Conservation (phyloP, 1,284 basidiomycete species). For the Mrakiaceae sp. region DNA sequence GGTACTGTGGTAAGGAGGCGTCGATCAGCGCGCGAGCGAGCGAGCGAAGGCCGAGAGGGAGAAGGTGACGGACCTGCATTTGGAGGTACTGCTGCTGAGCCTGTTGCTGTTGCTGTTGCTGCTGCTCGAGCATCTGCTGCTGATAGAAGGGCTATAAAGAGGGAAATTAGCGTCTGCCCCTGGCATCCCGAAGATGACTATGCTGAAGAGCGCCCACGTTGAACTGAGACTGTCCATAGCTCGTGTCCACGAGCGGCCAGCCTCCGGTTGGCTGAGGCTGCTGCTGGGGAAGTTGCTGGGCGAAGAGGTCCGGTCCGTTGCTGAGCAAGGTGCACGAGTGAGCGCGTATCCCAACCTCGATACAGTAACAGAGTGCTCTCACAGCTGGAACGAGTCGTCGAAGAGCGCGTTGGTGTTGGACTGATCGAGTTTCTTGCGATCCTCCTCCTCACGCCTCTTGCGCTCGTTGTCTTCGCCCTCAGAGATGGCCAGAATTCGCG, state of each 20-base stretch:
- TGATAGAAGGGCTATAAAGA: conserved; percentile 30
- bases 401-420: conserved; percentile 67
- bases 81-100: conserved; percentile 31
- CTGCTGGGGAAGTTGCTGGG: conserved; percentile 25
- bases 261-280: conserved; percentile 28
- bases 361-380: conserved; percentile 33
- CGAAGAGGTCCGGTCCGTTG: conserved; percentile 24
- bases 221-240: conserved; percentile 34
- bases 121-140: conserved; percentile 20
- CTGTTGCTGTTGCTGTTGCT: conserved; percentile 26
- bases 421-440: conserved; percentile 61
- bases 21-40: not conserved
- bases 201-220: conserved; percentile 27
- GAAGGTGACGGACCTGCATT: conserved; percentile 33
- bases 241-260: conserved; percentile 52
- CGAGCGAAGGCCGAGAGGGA: not conserved
- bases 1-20: conserved; percentile 29
- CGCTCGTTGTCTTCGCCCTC: conserved; percentile 75
- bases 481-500: conserved; percentile 65
- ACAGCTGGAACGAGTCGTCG: conserved; percentile 70
- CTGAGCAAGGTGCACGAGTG: not conserved
- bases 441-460: conserved; percentile 55
- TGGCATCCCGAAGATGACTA: conserved; percentile 20
- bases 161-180: not conserved
- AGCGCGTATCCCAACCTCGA: not conserved